Base-by-base conservation (phyloP, 805 yeast species). In the Zygosaccharomyces pseudorouxii region DNA sequence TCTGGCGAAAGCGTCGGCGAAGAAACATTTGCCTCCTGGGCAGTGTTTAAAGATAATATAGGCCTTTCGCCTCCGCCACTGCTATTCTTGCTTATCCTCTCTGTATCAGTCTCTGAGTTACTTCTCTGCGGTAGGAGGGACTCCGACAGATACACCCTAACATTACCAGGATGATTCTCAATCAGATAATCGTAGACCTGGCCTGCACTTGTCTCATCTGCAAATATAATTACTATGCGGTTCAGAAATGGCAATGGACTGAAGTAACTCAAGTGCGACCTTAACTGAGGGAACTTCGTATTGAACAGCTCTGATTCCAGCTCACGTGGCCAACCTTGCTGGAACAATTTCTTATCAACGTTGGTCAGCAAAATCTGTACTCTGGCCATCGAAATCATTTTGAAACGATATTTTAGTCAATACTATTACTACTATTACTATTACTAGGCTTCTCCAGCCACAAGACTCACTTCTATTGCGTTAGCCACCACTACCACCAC, bases 191-290 rank as follows among this genome's bases (percentile, higher is more conserved):
- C 39, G 49, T 47, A 62, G 3, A 69, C 56, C 6, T 53, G 28
- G 3, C 18, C 4, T 0, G 75, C 63, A 2, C 58, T 47, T 4
- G 38, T 46, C 37, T 63, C 67, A 33, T 60, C 55, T 33, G 57
- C 58, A n/a, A 71, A 50, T 3, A 69, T 66, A 12, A 71, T 66
- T 55, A 65, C 76, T 53, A 64, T 65, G 55, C 82, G 76, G 59
- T 67, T 71, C 48, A 63, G 66, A 59, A 58, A 79, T 27, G 59
- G 64, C 53, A 63, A 66, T 53, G 67, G 78, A 18, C 73, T 74
- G 59, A 65, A 71, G 40, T 68, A 66, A 31, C 59, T 50, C 45
- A 59, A 33, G 22, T 57, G 55, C 2, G 49, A 9, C 38, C 46
- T 55, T 19, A 62, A 53, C 5, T 56, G 44, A 2, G 65, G 64